phyloP scores from a whole-genome alignment of 768 basidiomycete genomes.

The Aureoboletus auriporus region DNA sequence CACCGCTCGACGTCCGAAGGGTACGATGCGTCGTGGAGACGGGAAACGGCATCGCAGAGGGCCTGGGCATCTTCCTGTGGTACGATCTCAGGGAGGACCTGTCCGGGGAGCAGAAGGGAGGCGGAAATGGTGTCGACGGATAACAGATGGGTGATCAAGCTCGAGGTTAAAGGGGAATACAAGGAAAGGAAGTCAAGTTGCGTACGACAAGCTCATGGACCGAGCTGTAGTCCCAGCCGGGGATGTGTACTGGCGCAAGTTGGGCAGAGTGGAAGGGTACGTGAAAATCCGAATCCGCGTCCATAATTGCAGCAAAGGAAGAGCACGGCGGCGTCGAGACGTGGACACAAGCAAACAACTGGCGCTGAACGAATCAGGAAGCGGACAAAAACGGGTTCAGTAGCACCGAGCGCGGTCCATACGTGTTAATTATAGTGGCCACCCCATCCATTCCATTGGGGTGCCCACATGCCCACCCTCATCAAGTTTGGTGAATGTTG shows the following conservation, averaged over 20 bases:
- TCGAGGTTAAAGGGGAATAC: neutral
- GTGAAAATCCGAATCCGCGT: conserved; percentile 18
- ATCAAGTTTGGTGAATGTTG: neutral
- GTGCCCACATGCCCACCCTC: conserved; percentile 15
- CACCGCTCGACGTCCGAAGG: conserved; percentile 17
- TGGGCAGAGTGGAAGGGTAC: conserved; percentile 28
- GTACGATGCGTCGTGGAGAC: conserved; percentile 15
- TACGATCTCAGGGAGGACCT: conserved; percentile 22
- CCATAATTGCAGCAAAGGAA: conserved; percentile 10
- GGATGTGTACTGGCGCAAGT: conserved; percentile 25
- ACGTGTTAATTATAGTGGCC: neutral
- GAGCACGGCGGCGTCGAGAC: neutral
- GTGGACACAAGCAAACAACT: neutral
- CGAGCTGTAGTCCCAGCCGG: conserved; percentile 26
- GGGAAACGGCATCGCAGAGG: conserved; percentile 15
- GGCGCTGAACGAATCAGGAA: conserved; percentile 10
- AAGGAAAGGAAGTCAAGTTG: neutral
- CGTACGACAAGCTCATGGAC: conserved; percentile 27
- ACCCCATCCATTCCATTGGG: conserved; percentile 1
- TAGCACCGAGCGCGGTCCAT: no score
- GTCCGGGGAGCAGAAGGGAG: neutral
- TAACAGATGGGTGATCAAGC: neutral
- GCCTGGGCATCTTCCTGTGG: conserved; percentile 18
- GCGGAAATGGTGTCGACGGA: neutral
- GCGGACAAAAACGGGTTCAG: neutral